phyloP scores from a whole-genome alignment of 306 rosid species.

The Cicer chorassanicum region DNA sequence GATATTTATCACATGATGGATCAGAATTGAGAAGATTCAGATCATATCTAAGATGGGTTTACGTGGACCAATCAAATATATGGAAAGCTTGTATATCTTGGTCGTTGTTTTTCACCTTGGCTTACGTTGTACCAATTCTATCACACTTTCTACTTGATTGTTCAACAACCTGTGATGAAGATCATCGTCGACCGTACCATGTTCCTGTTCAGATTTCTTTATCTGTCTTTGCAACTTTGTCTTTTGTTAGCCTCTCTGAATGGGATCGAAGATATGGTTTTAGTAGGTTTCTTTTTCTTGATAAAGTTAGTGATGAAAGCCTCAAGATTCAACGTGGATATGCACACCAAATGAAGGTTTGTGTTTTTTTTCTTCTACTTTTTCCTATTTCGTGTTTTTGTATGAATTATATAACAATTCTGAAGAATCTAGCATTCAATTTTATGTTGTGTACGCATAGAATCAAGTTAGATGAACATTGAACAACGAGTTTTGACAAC shows the following conservation, averaged over 20 bases:
- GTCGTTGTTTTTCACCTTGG: conserved; percentile 62
- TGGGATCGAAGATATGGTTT: conserved; percentile 71
- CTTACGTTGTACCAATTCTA: conserved; percentile 61
- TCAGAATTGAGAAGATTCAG: conserved; percentile 55
- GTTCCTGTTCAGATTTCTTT: conserved; percentile 70
- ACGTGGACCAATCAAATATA: conserved; percentile 67
- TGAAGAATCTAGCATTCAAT: too few species aligned
- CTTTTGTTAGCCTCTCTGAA: conserved; percentile 60
- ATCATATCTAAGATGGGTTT: conserved; percentile 66
- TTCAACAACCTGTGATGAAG: conserved; percentile 61
- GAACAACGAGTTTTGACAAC: not conserved
- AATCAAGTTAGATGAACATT: not conserved
- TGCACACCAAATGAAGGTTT: conserved; percentile 67
- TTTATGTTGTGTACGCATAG: not conserved
- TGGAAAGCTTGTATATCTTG: conserved; percentile 63
- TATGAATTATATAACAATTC: not conserved
- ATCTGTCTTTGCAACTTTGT: conserved; percentile 57
- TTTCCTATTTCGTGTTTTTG: not conserved
- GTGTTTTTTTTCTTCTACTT: not conserved
- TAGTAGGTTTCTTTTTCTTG: conserved; percentile 74
- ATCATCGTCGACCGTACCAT: conserved; percentile 78
- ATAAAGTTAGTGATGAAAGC: conserved; percentile 60
- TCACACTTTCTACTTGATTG: conserved; percentile 75
- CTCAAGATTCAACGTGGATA: conserved; percentile 65
- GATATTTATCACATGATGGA: conserved; percentile 43